Conservation (phyloP, 208 protist species). For the Trypanosoma rangeli region DNA sequence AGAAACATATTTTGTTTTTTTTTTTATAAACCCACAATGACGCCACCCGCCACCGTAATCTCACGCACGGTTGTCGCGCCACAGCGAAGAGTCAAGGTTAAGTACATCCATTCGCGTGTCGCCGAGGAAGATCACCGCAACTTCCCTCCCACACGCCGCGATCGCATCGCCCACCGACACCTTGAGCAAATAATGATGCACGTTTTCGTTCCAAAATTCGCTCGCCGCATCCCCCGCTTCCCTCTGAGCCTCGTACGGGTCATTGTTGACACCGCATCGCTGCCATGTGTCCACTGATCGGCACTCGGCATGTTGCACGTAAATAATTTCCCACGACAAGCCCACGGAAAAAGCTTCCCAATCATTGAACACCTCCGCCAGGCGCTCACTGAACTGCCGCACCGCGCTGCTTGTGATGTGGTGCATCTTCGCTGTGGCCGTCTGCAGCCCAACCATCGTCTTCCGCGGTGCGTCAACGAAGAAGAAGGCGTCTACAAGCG, state of each 20-base stretch:
- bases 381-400: background rate
- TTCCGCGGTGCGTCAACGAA: background rate
- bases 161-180: background rate
- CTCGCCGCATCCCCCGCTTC: constrained; percentile 1
- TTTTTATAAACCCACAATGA: too few species aligned
- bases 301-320: background rate
- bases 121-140: too few species aligned
- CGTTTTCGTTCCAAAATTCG: background rate
- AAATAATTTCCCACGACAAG: constrained; percentile 4
- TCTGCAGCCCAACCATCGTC: constrained; percentile 2
- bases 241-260: background rate
- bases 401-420: background rate
- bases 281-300: background rate
- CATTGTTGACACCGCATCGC: background rate
- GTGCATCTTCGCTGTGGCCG: background rate
- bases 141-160: background rate
- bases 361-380: background rate
- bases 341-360: background rate
- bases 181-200: background rate
- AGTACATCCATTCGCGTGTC: background rate
- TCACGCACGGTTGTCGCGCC: too few species aligned
- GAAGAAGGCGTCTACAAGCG: constrained; percentile 1
- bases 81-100: too few species aligned
- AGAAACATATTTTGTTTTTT: too few species aligned
- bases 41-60: too few species aligned